These are phyloP conservation scores for Candida caryicola DNA, from an alignment of 805 yeast genomes.

Conservation along the genomic window DNA sequence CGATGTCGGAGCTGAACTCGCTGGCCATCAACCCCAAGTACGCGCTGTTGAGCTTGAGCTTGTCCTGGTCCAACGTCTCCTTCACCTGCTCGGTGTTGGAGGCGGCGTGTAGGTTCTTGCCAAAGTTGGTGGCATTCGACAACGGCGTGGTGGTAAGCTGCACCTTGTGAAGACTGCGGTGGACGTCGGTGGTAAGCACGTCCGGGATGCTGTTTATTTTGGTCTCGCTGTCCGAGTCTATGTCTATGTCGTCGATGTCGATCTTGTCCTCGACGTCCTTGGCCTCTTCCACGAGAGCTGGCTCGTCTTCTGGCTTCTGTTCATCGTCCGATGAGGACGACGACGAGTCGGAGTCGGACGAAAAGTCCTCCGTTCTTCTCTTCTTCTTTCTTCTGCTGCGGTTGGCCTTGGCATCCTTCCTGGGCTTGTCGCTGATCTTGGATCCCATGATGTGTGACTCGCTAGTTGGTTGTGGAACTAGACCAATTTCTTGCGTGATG, in stretches of 20 bases:
- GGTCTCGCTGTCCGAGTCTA: constrained; percentile 25
- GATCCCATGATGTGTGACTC: not conserved
- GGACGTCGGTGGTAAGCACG: constrained; percentile 17
- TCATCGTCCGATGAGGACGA: constrained; percentile 26
- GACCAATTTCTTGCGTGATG: not conserved
- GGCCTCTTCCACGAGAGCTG: constrained; percentile 2
- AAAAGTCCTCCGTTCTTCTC: constrained; percentile 79
- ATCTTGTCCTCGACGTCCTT: constrained; percentile 14
- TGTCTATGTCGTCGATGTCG: constrained; percentile 31
- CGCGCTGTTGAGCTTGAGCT: constrained; percentile 44
- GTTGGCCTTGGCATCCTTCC: constrained; percentile 17
- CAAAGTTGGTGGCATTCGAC: constrained; percentile 12
- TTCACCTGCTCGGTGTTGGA: constrained; percentile 15
- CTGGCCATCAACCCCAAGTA: constrained; percentile 55
- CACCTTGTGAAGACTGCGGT: constrained; percentile 19
- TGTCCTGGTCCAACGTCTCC: constrained; percentile 25
- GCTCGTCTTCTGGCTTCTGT: constrained; percentile 2
- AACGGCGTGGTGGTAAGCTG: constrained; percentile 26
- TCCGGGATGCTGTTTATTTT: constrained; percentile 14
- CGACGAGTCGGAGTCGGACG: constrained; percentile 50
- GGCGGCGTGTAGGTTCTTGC: constrained; percentile 12
- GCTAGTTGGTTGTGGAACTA: not conserved
- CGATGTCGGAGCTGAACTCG: constrained; percentile 60
- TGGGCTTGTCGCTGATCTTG: constrained; percentile 6
- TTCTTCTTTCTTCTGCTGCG: constrained; percentile 62